phyloP scores from a whole-genome alignment of 768 basidiomycete species.

The Astraeus odoratus region DNA sequence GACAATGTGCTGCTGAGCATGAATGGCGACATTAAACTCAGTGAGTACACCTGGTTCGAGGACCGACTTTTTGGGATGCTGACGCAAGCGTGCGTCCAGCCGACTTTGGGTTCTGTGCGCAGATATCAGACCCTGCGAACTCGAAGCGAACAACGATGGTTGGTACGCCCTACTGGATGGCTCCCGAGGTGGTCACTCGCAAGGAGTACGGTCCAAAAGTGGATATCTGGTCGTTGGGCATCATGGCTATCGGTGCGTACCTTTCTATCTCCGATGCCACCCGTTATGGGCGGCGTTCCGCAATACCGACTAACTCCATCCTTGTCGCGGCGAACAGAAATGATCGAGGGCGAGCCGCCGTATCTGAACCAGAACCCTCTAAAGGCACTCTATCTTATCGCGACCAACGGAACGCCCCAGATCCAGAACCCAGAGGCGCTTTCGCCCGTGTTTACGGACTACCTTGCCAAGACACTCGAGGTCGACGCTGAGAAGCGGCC shows the following conservation, averaged over 20 bases:
- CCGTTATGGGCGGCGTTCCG: neutral
- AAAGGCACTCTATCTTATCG: slow-evolving; percentile 95
- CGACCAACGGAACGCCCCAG: slow-evolving; percentile 95
- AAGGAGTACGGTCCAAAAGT: slow-evolving; percentile 98
- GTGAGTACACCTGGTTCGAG: slow-evolving; percentile 45
- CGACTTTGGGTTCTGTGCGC: slow-evolving; percentile 98
- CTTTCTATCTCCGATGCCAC: neutral
- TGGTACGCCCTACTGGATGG: slow-evolving; percentile 99
- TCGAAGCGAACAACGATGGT: slow-evolving; percentile 98
- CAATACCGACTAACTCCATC: neutral
- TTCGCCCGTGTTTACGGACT: slow-evolving; percentile 79
- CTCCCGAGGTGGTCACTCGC: slow-evolving; percentile 93
- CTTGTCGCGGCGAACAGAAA: slow-evolving; percentile 47
- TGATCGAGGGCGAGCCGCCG: slow-evolving; percentile 97
- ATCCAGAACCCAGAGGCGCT: slow-evolving; percentile 85
- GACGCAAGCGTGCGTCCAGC: slow-evolving; percentile 43
- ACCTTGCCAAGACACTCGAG: slow-evolving; percentile 80
- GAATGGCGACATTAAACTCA: slow-evolving; percentile 95
- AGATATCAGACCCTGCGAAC: slow-evolving; percentile 83
- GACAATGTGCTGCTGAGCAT: slow-evolving; percentile 93
- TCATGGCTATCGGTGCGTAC: slow-evolving; percentile 85
- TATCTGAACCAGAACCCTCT: slow-evolving; percentile 95
- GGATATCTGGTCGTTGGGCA: slow-evolving; percentile 96
- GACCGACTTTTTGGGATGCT: neutral
- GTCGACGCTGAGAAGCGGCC: slow-evolving; percentile 95